Evolutionary conservation across 192 early-diverging fungal genomes (phyloP).

Genomic region (Martensiomyces pterosporus): DNA sequence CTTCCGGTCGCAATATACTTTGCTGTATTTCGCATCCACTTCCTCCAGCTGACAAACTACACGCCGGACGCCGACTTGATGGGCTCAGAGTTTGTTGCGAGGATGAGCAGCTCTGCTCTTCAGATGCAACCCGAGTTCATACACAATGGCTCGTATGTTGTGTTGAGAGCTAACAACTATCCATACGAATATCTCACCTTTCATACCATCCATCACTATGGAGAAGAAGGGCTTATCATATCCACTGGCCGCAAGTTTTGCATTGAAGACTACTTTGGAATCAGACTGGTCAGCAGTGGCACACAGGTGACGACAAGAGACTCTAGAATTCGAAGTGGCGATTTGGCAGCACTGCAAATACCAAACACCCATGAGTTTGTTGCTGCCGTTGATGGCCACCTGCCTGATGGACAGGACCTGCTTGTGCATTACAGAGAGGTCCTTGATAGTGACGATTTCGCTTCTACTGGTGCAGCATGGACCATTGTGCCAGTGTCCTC

Average conservation of each 20-base stretch:
- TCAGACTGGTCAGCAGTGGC: slow-evolving; percentile 42
- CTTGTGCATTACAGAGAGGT: slow-evolving; percentile 1
- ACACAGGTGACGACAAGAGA: slow-evolving; percentile 46
- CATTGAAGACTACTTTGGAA: slow-evolving; percentile 81
- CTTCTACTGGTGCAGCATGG: no score
- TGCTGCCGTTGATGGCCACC: slow-evolving; percentile 64
- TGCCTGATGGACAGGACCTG: neutral
- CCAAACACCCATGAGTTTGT: slow-evolving; percentile 67
- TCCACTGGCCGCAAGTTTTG: slow-evolving; percentile 79
- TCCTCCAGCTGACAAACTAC: slow-evolving; percentile 65
- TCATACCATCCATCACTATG: slow-evolving; percentile 65
- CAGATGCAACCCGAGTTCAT: slow-evolving; percentile 72
- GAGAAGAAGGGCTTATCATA: slow-evolving; percentile 56
- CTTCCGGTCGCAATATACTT: slow-evolving; percentile 75
- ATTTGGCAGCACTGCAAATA: slow-evolving; percentile 62
- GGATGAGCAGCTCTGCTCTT: slow-evolving; percentile 71
- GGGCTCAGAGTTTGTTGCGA: slow-evolving; percentile 87
- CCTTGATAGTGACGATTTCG: no score
- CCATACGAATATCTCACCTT: slow-evolving; percentile 90
- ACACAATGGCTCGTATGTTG: slow-evolving; percentile 75
- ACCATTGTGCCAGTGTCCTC: no score
- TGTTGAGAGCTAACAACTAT: slow-evolving; percentile 71
- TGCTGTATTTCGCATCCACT: slow-evolving; percentile 74
- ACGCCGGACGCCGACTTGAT: slow-evolving; percentile 86
- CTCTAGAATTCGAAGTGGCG: slow-evolving; percentile 67